These are phyloP conservation scores for Cladophialophora yegresii DNA, from an alignment of 2,329 filamentous ascomycete species.

Conservation along the genomic window DNA sequence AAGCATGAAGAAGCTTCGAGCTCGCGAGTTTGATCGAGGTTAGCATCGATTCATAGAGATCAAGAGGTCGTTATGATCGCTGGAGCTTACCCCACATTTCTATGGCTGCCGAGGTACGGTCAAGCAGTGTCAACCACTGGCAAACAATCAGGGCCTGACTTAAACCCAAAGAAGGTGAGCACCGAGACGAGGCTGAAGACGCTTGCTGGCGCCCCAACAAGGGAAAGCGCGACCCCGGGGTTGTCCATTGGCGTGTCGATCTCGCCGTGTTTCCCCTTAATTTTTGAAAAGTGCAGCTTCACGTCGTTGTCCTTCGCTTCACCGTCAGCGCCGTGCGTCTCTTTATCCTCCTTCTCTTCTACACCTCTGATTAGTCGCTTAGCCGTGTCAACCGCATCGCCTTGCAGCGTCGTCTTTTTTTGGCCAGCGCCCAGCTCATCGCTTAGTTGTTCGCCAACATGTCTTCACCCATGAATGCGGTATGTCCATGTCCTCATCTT, in stretches of 20 bases:
- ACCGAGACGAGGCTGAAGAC: slow-evolving; percentile 5
- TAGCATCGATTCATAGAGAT: no score
- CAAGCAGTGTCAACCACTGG: no score
- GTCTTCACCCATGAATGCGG: slow-evolving; percentile 37
- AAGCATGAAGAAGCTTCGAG: background rate
- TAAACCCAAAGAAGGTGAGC: background rate
- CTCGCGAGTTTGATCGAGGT: background rate
- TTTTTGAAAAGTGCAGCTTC: slow-evolving; percentile 22
- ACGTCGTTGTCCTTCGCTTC: slow-evolving; percentile 6
- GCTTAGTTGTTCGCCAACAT: slow-evolving; percentile 22
- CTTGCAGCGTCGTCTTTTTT: slow-evolving; percentile 8
- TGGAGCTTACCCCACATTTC: no score
- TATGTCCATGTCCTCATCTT: slow-evolving; percentile 20
- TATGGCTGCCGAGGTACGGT: no score
- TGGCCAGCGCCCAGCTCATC: slow-evolving; percentile 7
- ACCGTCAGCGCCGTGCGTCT: slow-evolving; percentile 2
- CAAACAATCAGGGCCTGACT: no score
- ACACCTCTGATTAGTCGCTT: slow-evolving; percentile 18
- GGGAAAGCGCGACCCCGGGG: slow-evolving; percentile 33
- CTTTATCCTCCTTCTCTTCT: slow-evolving; percentile 12
- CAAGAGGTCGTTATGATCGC: no score
- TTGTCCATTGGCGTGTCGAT: slow-evolving; percentile 14
- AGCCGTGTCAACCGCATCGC: background rate
- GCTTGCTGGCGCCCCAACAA: slow-evolving; percentile 15
- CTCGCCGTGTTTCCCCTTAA: slow-evolving; percentile 25